Base-by-base conservation (phyloP, 495 filamentous ascomycete species). In the Saxophila tyrrhenica region DNA sequence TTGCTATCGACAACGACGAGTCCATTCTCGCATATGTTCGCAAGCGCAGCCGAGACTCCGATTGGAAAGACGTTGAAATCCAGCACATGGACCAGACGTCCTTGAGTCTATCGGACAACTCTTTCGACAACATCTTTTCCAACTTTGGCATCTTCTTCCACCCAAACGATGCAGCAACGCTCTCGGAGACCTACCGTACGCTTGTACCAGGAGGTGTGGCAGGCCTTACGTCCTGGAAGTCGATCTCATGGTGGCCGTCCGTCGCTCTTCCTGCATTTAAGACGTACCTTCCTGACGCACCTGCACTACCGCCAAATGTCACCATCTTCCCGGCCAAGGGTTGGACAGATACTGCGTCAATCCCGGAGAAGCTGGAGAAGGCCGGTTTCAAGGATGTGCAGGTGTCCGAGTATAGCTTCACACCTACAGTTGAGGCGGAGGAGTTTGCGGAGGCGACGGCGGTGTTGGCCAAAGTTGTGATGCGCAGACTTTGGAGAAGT, bases 81-180 rank as follows among this genome's bases (percentile, higher is more conserved):
- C 8, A 19, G 15, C 49, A 56, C n/a, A 38, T 56, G 11, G 46
- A 50, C 39, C 54, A 56, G 17, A 24, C 24, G 17, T 46, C 35
- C 17, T 3, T 49, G 3, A 25, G 23, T 7, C 39, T 38, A 10
- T 35, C 54, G 13, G 19, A 53, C 32, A 52, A 46, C 11, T 48
- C 17, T 13, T 79, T 80, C 44, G 73, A 78, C 3, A 75, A 76
- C 49, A 82, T 64, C 62, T 86, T 86, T 22, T 88, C 67, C 79
- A 84, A 87, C 67, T 85, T 88, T 2, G 84, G 79, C 53, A 86
- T 67, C 60, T 75, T 75, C 64, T 75, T 73, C 23, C 58, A 45
- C 48, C 32, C 20, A 1, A 29, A 50, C 48, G 48, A 51, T 25
- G 29, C 11, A 2, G 19, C 10, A 1, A 45, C 54, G 1, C 38